These are phyloP conservation scores for Candida corydali DNA, from an alignment of 805 yeast genomes.

Conservation along the genomic window DNA sequence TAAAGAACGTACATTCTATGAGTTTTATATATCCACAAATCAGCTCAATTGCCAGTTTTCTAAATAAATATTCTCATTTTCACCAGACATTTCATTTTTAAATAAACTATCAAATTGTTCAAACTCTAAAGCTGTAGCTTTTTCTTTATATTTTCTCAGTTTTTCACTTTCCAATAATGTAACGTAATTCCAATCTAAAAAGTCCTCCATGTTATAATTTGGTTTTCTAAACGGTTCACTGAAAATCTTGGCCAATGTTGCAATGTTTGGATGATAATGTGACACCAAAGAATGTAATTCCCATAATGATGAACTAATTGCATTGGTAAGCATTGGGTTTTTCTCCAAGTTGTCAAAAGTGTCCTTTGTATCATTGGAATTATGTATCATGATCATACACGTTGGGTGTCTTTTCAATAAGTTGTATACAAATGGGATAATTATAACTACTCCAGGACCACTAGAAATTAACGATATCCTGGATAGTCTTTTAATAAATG, in stretches of 20 bases:
- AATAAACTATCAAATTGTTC: conserved; percentile 47
- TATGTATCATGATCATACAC: conserved; percentile 85
- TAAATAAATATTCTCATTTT: conserved; percentile 9
- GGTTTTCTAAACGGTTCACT: conserved; percentile 87
- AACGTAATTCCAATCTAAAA: conserved; percentile 84
- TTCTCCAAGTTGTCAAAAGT: conserved; percentile 60
- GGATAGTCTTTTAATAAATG: conserved; percentile 81
- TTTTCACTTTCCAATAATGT: conserved; percentile 61
- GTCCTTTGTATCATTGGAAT: conserved; percentile 42
- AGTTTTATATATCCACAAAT: no score
- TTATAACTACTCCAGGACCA: conserved; percentile 82
- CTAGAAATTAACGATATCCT: conserved; percentile 73
- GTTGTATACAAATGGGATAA: conserved; percentile 89
- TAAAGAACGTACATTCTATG: no score
- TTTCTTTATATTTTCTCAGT: conserved; percentile 60
- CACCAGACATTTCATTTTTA: conserved; percentile 11
- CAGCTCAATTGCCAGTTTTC: conserved; percentile 1
- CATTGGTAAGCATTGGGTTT: conserved; percentile 77
- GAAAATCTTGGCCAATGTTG: conserved; percentile 84
- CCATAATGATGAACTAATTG: conserved; percentile 87
- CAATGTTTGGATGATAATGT: conserved; percentile 95
- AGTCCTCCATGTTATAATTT: conserved; percentile 87
- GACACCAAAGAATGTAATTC: conserved; percentile 74
- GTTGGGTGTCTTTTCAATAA: conserved; percentile 87
- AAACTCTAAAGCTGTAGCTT: conserved; percentile 69